Evolutionary conservation across 2,329 filamentous ascomycete species (phyloP).

Genomic region (Rosellinia necatrix): DNA sequence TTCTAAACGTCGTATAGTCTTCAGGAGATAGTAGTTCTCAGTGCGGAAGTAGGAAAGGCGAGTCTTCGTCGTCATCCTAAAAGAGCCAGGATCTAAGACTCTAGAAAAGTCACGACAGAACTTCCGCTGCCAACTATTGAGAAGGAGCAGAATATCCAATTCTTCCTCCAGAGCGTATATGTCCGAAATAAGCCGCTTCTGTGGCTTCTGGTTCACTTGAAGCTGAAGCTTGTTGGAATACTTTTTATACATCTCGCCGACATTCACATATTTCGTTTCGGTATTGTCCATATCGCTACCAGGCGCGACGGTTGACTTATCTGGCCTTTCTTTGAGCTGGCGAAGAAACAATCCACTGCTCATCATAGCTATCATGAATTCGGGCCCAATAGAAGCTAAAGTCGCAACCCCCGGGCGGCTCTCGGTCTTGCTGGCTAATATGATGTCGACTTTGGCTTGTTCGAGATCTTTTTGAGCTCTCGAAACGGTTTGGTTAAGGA

Average conservation of each 20-base stretch:
- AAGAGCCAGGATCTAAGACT: constrained; percentile 21
- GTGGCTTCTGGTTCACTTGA: constrained; percentile 17
- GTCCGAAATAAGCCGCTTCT: constrained; percentile 19
- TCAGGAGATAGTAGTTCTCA: constrained; percentile 11
- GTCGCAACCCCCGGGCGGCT: background rate
- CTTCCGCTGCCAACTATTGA: constrained; percentile 23
- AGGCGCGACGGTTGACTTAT: background rate
- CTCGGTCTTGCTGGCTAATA: constrained; percentile 13
- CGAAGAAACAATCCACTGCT: constrained; percentile 20
- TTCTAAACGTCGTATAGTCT: constrained; percentile 5
- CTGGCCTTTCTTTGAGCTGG: background rate
- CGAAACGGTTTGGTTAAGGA: background rate
- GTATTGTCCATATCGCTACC: background rate
- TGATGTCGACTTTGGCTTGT: constrained; percentile 15
- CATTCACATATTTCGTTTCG: background rate
- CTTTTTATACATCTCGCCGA: constrained; percentile 12
- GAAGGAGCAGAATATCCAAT: constrained; percentile 14
- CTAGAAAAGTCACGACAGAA: constrained; percentile 17
- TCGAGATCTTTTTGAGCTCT: constrained; percentile 15
- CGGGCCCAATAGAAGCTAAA: constrained; percentile 18
- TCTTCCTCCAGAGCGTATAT: constrained; percentile 23
- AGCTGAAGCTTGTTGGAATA: constrained; percentile 16
- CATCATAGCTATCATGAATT: constrained; percentile 19
- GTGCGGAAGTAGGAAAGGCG: constrained; percentile 13
- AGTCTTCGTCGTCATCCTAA: constrained; percentile 12